Percentiles rank a stretch among this genome's conserved stretches.
Conservation (phyloP, 2,329 filamentous ascomycete genomes). For the Colletotrichum melonis region DNA sequence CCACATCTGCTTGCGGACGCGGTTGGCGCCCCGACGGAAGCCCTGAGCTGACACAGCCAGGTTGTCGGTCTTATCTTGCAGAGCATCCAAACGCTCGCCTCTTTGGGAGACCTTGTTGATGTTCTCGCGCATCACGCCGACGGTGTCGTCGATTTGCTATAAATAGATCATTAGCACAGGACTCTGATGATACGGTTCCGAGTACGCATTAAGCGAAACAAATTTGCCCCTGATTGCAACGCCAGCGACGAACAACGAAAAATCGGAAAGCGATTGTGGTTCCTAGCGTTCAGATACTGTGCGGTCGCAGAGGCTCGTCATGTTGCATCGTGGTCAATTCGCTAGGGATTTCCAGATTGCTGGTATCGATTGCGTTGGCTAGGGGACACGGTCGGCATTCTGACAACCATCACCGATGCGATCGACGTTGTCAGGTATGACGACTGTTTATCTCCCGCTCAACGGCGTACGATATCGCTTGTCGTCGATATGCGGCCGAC, state of each 20-base stretch:
- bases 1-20: conserved; percentile 98
- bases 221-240: conserved; percentile 22
- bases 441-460: neutral
- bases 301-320: neutral
- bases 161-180: conserved; percentile 35
- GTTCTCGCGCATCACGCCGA: conserved; percentile 96
- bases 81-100: conserved; percentile 86
- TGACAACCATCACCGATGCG: neutral
- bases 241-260: neutral
- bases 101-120: conserved; percentile 97
- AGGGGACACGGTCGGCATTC: neutral
- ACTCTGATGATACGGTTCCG: conserved; percentile 16
- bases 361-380: neutral
- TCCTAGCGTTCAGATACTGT: neutral
- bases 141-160: conserved; percentile 97
- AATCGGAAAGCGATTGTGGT: neutral
- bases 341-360: neutral
- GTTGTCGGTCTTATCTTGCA: conserved; percentile 96
- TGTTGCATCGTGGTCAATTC: neutral
- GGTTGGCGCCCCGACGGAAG: conserved; percentile 95
- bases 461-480: neutral
- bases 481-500: neutral
- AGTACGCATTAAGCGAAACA: conserved; percentile 16
- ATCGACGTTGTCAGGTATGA: neutral
- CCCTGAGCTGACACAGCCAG: conserved; percentile 92